A percentile compares a stretch with the other conserved stretches of the same genome.
Conservation (phyloP, 2,329 filamentous ascomycete genomes). For the Ceratocystis colombiana region DNA sequence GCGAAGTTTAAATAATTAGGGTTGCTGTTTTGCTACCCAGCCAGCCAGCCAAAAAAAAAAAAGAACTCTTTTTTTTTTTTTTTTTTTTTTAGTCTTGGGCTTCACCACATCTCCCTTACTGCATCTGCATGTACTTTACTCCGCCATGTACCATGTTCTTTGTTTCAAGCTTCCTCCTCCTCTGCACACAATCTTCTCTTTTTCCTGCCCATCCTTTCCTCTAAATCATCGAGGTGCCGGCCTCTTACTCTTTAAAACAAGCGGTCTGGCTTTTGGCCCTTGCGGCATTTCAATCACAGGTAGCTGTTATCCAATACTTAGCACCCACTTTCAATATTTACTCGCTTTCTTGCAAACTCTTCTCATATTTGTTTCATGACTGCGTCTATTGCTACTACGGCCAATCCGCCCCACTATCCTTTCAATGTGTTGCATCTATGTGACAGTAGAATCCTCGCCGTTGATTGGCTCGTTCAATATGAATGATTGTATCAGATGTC, state of each 20-base stretch:
- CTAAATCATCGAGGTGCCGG: background rate
- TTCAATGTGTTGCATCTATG: background rate
- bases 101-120: too few relatives aligned
- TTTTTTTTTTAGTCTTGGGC: too few relatives aligned
- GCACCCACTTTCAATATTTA: background rate
- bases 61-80: too few relatives aligned
- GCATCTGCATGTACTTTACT: too few relatives aligned
- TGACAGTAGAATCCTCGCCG: background rate
- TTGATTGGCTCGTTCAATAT: background rate
- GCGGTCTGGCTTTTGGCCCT: background rate
- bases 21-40: too few relatives aligned
- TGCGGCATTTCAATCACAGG: background rate
- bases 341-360: background rate
- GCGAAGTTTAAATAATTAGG: too few relatives aligned
- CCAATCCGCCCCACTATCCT: background rate
- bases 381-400: constrained; percentile 1
- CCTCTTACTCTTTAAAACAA: background rate
- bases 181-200: too few relatives aligned
- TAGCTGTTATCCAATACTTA: too few relatives aligned
- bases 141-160: too few relatives aligned
- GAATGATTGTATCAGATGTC: constrained; percentile 5
- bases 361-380: background rate
- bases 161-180: too few relatives aligned
- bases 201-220: background rate
- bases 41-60: too few relatives aligned